Evolutionary conservation across 768 basidiomycete species (phyloP).

Genomic region (Leccinellum luteum): DNA sequence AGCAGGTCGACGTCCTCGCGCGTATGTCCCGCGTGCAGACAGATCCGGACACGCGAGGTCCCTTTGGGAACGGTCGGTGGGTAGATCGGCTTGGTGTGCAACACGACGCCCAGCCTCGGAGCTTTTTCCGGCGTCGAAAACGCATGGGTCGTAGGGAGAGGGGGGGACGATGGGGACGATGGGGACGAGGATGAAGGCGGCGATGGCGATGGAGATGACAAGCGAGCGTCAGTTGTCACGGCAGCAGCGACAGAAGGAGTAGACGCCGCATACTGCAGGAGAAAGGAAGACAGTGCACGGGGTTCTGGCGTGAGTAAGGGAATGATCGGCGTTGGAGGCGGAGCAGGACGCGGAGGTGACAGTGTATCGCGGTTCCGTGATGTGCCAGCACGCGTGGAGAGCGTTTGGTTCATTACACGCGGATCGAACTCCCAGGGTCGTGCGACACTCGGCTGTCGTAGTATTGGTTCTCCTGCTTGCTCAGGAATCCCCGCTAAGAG

Average conservation of each 20-base stretch:
- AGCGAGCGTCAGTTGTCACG: background rate
- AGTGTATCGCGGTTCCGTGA: background rate
- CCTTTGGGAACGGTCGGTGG: constrained; percentile 92
- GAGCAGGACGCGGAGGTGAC: background rate
- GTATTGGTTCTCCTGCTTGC: background rate
- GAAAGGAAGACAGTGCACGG: constrained; percentile 69
- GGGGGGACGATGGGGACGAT: background rate
- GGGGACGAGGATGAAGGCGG: background rate
- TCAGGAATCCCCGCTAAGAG: constrained; percentile 3
- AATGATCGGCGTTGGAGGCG: constrained; percentile 70
- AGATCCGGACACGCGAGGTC: constrained; percentile 82
- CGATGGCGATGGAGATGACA: background rate
- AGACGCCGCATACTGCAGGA: constrained; percentile 31
- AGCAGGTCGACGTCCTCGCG: constrained; percentile 59
- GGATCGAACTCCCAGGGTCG: constrained; percentile 9
- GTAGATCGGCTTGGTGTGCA: constrained; percentile 74
- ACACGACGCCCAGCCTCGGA: constrained; percentile 31
- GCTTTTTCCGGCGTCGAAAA: background rate
- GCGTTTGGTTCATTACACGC: background rate
- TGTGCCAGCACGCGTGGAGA: background rate
- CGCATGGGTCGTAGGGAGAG: background rate
- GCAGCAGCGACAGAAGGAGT: background rate
- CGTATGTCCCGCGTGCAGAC: constrained; percentile 78
- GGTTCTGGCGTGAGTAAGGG: constrained; percentile 79
- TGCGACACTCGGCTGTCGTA: background rate